phyloP scores from a whole-genome alignment of 176 grass and related monocot species.

The Saccharum officinarum region DNA sequence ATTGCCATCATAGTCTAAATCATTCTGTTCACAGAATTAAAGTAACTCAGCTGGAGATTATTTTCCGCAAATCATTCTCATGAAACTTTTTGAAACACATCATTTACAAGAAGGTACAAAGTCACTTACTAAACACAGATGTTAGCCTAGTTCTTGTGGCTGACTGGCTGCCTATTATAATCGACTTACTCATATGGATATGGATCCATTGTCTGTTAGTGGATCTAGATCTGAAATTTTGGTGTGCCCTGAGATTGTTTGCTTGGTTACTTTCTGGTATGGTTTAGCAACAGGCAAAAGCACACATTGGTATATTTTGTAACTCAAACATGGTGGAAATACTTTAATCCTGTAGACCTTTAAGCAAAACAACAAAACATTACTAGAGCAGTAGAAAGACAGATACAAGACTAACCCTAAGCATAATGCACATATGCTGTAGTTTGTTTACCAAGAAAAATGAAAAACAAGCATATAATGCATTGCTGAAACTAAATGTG shows the following conservation, averaged over 20 bases:
- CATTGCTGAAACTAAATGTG: not conserved
- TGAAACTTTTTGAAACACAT: conserved; percentile 8
- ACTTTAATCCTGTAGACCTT: not conserved
- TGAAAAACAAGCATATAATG: not conserved
- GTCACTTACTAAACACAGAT: conserved; percentile 1
- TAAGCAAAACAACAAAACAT: not conserved
- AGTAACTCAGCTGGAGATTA: not conserved
- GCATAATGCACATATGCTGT: not conserved
- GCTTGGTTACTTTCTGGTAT: not conserved
- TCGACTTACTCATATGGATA: not conserved
- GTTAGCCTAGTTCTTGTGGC: not conserved
- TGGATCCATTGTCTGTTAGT: not conserved
- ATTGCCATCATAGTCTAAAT: not conserved
- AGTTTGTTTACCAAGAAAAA: not conserved
- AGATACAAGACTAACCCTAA: not conserved
- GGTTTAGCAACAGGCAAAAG: not conserved
- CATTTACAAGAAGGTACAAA: not conserved
- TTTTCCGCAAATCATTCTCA: not conserved
- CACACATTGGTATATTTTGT: not conserved
- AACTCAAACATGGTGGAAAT: not conserved
- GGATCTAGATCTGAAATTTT: not conserved
- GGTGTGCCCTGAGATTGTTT: not conserved
- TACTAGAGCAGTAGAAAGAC: not conserved
- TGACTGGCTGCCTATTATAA: conserved; percentile 4
- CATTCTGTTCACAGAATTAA: not conserved